These are phyloP conservation scores for Acacia acuminata DNA, from an alignment of 306 rosid genomes.

Conservation along the genomic window DNA sequence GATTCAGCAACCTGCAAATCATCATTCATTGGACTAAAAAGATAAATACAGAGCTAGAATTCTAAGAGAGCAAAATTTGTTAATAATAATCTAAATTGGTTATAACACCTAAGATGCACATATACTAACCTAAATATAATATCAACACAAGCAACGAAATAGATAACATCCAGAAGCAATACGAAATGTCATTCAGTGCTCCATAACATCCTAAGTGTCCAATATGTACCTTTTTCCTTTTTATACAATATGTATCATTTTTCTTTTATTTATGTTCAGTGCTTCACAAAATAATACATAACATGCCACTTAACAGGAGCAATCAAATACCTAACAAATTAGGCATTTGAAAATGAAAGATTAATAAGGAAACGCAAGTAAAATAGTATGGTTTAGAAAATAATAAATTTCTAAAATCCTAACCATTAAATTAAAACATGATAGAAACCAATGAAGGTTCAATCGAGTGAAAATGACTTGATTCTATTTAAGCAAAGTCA, in stretches of 20 bases:
- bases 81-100: background rate
- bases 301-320: background rate
- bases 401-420: background rate
- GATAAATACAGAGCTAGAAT: background rate
- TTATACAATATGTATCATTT: background rate
- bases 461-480: background rate
- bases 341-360: background rate
- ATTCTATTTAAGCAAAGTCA: background rate
- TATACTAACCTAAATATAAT: background rate
- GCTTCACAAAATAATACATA: background rate
- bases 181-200: background rate
- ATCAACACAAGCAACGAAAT: background rate
- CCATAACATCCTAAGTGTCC: background rate
- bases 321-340: background rate
- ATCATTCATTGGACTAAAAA: slow-evolving; percentile 22
- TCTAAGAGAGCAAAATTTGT: slow-evolving; percentile 1
- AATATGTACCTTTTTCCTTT: background rate
- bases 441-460: background rate
- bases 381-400: background rate
- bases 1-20: slow-evolving; percentile 76
- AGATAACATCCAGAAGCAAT: background rate
- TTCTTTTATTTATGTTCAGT: background rate
- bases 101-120: background rate
- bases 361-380: background rate
- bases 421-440: background rate